phyloP scores from a whole-genome alignment of 1,284 basidiomycete species.

The Jaminaea rosea region DNA sequence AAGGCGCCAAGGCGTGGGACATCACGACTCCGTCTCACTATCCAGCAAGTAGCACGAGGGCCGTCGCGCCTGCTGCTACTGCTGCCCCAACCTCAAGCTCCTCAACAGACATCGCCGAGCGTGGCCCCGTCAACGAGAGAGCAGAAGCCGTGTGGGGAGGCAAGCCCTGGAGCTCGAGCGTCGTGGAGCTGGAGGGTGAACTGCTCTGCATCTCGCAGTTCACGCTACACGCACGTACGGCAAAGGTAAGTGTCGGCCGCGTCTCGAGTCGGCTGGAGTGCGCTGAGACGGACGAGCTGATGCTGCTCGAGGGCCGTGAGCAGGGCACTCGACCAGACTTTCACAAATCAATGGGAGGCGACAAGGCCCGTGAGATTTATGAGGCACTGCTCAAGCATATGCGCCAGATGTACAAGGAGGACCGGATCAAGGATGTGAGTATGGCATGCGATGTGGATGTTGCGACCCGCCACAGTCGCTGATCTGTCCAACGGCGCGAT shows the following conservation, averaged over 20 bases:
- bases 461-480: no score
- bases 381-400: slow-evolving; percentile 26
- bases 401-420: slow-evolving; percentile 15
- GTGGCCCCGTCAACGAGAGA: slow-evolving; percentile 6
- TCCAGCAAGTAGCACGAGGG: neutral
- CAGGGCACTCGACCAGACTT: slow-evolving; percentile 44
- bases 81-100: no score
- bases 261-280: no score
- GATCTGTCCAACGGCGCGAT: slow-evolving; percentile 2
- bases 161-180: slow-evolving; percentile 31
- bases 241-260: no score
- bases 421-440: slow-evolving; percentile 25
- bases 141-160: slow-evolving; percentile 25
- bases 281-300: no score
- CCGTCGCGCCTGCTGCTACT: neutral
- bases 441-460: no score
- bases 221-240: slow-evolving; percentile 34
- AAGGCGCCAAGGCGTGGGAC: slow-evolving; percentile 15
- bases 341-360: slow-evolving; percentile 31
- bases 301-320: no score
- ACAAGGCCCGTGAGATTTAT: slow-evolving; percentile 24
- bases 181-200: slow-evolving; percentile 35
- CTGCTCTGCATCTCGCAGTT: slow-evolving; percentile 36
- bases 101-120: neutral
- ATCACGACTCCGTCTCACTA: slow-evolving; percentile 17